Evolutionary conservation across 1,284 basidiomycete genomes (phyloP), one percentile per base, ranked within the genome.

Genomic region (Leccinum pachyderme): DNA sequence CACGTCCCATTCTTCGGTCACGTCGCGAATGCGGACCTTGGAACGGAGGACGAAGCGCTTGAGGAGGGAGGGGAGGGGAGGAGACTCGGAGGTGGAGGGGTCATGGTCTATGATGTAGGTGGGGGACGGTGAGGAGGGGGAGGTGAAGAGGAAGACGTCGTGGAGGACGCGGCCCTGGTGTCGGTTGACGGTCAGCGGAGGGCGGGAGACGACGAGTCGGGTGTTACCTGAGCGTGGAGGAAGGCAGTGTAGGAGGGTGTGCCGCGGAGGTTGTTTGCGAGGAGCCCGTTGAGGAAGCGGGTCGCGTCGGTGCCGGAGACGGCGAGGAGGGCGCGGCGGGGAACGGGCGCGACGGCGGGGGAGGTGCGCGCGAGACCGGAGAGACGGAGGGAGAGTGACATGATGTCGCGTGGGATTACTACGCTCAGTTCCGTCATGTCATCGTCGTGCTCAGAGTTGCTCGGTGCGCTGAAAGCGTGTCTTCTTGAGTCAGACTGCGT

Each of bases 1-100:
- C 4, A 93, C 81, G 61, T 88, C 83, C 74, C 85, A 94, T 60
- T 90, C 80, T 4, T 83, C 78, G 1, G 86, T 83, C 1, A 88
- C 87, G 66, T 94, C 88, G 49, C 81, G 78, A 39, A 98, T 74
- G 67, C 86, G 88, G 35, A 98, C 92, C 71, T 95, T 97, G 28
- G 92, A 87, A 5, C 96, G 86, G 2, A 99, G 81, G 54, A 96
- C 83, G 73, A 93, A 94, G 7, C 90, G 88, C 63, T 91, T 93
- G 58, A 97, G 77, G 61, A 88, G 76, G 24, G 81, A 70, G 22
- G 86, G 68, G 35, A 96, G 74, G 0, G 84, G 72, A 0, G 80
- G 79, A 15, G 82, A 81, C 51, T 86, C 81, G 53, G 78, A 81
- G 8, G 73, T 71, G 39, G 77, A 76, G 1, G 80, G 73, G 70